Evolutionary conservation across 73 alveolate genomes (phyloP), one percentile per base, ranked within the genome.

Genomic region (Paramecium pentaurelia): DNA sequence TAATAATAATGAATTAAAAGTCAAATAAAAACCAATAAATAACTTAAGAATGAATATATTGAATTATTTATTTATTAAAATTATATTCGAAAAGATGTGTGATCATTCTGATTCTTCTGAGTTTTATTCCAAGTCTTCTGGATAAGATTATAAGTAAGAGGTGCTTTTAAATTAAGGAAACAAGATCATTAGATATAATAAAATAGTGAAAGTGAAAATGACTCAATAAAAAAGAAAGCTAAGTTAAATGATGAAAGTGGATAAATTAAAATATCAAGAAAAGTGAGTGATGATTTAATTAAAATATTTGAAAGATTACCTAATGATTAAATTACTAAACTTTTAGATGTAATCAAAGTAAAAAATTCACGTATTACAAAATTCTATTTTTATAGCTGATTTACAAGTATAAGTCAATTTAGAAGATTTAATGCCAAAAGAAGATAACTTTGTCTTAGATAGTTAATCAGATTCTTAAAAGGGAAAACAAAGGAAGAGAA

Each of bases 261-360:
- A 12, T 5, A 28, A 38, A 73, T 73, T 54, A 73, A 44, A 22
- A 80, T 80, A 40, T 80, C 91, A n/a, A 20, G 91, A 27, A 80
- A 80, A 27, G 58, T 36, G 9, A 80, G 91, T 47, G 91, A 80
- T 80, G 91, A 80, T 80, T 45, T 80, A 12, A 49, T 80, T 80
- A 80, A 47, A 36, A 20, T 18, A 0, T 45, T 80, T 80, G 91
- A 80, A 80, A 12, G 91, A 9, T 12, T 80, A 5, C 91, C 91
- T 20, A 18, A 42, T 44, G 91, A 80, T 27, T 14, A 80, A 25
- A 80, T 80, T 14, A 36, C 49, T 12, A 45, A 45, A 42, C 58
- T 80, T 20, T 25, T 80, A 10, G 58, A 80, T 44, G 47, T 32
- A 10, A 42, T 80, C 16, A 80, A 80, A 22, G 44, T 20, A 2